Evolutionary conservation across 1,284 basidiomycete species (phyloP).

Genomic region (Inonotus hispidus): DNA sequence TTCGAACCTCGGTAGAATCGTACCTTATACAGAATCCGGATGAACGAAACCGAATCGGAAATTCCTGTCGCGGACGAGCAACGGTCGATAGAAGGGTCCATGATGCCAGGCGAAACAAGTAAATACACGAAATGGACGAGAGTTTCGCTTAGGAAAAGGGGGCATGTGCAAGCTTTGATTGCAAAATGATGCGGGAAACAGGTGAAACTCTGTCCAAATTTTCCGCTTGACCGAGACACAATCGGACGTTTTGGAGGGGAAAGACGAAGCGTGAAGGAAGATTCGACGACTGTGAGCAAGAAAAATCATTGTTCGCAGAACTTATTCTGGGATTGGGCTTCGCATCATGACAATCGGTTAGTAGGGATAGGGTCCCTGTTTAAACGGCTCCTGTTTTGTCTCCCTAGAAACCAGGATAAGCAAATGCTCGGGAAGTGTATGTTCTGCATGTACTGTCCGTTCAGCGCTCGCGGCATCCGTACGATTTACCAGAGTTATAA

Average conservation of each 20-base stretch:
- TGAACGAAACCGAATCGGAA: not conserved
- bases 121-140: not conserved
- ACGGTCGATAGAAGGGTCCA: not conserved
- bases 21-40: not conserved
- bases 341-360: not conserved
- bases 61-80: not conserved
- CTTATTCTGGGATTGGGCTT: not conserved
- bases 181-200: not conserved
- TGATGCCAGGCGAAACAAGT: not conserved
- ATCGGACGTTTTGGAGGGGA: not conserved
- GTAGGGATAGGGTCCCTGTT: not conserved
- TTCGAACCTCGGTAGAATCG: not conserved
- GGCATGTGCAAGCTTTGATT: slow-evolving; percentile 6
- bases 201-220: not conserved
- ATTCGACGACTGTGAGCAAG: not conserved
- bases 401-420: not conserved
- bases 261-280: not conserved
- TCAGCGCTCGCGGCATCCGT: not conserved
- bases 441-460: not conserved
- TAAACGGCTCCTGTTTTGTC: not conserved
- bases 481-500: not conserved
- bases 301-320: not conserved
- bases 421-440: not conserved
- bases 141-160: slow-evolving; percentile 3
- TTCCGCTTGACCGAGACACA: not conserved